phyloP scores from a whole-genome alignment of 257 asterid genomes.

The Ligustrum vulgare region DNA sequence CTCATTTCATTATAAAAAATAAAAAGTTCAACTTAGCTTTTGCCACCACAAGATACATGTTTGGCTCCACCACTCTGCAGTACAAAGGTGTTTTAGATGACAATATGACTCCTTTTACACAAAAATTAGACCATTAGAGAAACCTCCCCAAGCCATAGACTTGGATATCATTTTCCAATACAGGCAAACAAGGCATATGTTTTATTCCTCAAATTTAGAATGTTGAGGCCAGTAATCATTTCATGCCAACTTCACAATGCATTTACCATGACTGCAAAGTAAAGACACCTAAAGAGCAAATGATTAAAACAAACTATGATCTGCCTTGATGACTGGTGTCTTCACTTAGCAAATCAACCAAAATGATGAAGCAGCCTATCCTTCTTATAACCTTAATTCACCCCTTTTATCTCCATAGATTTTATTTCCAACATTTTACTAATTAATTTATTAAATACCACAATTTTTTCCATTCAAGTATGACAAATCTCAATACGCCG shows the following conservation, averaged over 20 bases:
- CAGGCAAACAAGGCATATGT: background rate
- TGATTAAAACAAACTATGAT: background rate
- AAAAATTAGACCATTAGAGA: background rate
- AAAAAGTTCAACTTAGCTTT: too few relatives aligned
- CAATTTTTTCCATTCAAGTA: conserved; percentile 7
- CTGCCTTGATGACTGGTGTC: background rate
- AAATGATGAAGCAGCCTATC: background rate
- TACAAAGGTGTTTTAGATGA: background rate
- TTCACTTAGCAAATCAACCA: background rate
- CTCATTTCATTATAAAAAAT: too few relatives aligned
- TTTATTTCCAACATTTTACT: background rate
- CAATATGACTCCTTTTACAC: background rate
- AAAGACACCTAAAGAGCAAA: background rate
- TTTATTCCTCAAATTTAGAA: background rate
- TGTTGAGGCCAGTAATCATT: background rate
- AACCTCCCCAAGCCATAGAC: background rate
- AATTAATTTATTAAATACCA: background rate
- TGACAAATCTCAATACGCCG: background rate
- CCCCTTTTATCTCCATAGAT: background rate
- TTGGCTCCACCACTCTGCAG: background rate
- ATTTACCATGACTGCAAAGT: background rate
- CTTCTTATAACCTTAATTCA: background rate
- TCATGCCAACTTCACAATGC: background rate
- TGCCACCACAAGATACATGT: too few relatives aligned
- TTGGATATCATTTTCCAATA: background rate